Percentiles rank a stretch among this genome's conserved stretches.
Evolutionary conservation across 2,329 filamentous ascomycete species (phyloP).

Genomic region (Diaporthe aspalathi): DNA sequence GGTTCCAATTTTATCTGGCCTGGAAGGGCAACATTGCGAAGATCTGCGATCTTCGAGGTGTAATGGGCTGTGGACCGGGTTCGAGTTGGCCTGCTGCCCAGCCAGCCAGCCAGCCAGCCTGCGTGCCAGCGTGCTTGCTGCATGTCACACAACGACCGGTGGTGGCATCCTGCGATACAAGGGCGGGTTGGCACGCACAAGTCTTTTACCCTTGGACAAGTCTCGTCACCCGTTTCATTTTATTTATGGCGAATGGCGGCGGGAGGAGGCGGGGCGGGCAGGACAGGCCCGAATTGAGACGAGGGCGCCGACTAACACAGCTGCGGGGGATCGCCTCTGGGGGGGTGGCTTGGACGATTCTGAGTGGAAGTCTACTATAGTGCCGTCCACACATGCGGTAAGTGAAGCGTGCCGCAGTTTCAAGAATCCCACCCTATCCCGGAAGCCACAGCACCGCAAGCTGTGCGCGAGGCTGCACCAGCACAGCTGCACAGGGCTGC

Average conservation of each 20-base stretch:
- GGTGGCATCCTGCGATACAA: constrained; percentile 12
- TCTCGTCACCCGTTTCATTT: constrained; percentile 29
- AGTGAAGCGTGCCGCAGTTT: constrained; percentile 29
- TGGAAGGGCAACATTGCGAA: constrained; percentile 6
- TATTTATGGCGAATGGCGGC: constrained; percentile 20
- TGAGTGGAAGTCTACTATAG: constrained; percentile 15
- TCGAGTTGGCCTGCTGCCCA: no score
- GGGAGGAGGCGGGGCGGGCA: constrained; percentile 10
- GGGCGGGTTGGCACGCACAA: constrained; percentile 16
- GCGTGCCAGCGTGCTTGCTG: not conserved
- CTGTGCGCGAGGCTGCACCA: constrained; percentile 20
- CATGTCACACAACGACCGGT: constrained; percentile 13
- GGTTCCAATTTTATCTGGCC: constrained; percentile 26
- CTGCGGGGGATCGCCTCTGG: constrained; percentile 20
- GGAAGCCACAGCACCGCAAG: not conserved
- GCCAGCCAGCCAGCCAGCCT: not conserved
- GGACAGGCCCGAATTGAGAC: not conserved
- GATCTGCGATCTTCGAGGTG: not conserved
- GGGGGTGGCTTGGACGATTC: constrained; percentile 23
- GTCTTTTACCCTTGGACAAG: not conserved
- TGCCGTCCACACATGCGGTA: constrained; percentile 12
- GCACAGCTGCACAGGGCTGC: not conserved
- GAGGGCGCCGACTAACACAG: constrained; percentile 15
- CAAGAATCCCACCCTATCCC: constrained; percentile 19
- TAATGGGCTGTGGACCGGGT: not conserved